Base-by-base conservation (phyloP, 163 green algal genomes). In the Prototheca stagnorum region DNA sequence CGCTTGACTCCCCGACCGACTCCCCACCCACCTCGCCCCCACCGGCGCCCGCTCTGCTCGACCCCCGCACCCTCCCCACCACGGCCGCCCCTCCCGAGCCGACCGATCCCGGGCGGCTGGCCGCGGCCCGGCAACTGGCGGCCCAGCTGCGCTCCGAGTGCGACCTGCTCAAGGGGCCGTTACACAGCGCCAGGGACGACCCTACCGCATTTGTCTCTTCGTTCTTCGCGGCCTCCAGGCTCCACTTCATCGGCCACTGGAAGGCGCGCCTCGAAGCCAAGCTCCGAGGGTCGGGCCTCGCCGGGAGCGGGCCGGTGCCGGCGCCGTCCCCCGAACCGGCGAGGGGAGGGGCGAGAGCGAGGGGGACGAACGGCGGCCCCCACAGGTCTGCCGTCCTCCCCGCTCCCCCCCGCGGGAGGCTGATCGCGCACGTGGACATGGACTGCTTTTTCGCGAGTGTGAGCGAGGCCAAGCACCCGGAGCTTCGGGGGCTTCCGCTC, bases 381-480 rank as follows among this genome's bases (percentile, higher is more conserved):
- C 11, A 37, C 9, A n/a, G 9, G 11, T 37, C 31, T 37, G 11
- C 12, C 31, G 11, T 12, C 12, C 3, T 20, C 42, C 24, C 24
- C 3, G 44, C 24, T 27, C 54, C 37, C 24, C 5, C 59, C 22
- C 19, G 74, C 33, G 68, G 81, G 1, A 46, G 57, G 12, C 72
- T 98, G 39, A 68, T 96, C n/a, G n/a, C n/a, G 4, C 89, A 97
- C 52, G 35, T 97, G n/a, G 88, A 97, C 65, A 93, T 97, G 84
- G 88, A 97, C 68, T 91, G 78, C 62, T 96, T 97, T 74, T 97
- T 97, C 68, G 88, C 88, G 4, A 75, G 74, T 0, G 85, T 84
- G 3, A 73, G 81, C 1, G 51, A 67, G 14, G 57, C 69, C 9
- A 64, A 57, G 22, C 54, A 77, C 29, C 79, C 86, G 0, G 51